Evolutionary conservation across 1,284 basidiomycete species (phyloP).

Genomic region (Naganishia liquefaciens): DNA sequence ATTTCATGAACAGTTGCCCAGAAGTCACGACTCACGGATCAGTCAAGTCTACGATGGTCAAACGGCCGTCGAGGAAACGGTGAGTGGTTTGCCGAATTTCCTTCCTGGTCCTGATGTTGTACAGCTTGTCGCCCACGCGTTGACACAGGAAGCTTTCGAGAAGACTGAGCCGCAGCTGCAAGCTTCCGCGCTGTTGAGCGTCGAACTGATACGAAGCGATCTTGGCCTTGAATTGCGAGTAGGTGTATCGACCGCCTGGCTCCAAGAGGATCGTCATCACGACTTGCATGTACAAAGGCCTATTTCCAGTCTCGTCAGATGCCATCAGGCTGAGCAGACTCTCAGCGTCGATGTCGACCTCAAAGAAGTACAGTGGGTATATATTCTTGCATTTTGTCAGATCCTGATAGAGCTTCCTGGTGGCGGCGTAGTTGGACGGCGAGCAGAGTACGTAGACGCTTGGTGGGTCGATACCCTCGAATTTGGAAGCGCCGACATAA

Average conservation of each 20-base stretch:
- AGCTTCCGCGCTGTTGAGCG: conserved; percentile 34
- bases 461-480: conserved; percentile 56
- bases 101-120: conserved; percentile 29
- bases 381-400: conserved; percentile 60
- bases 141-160: conserved; percentile 36
- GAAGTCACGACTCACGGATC: conserved; percentile 55
- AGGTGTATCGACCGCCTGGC: conserved; percentile 58
- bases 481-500: conserved; percentile 58
- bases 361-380: conserved; percentile 61
- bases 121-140: conserved; percentile 4
- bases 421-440: conserved; percentile 63
- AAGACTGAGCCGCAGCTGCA: conserved; percentile 36
- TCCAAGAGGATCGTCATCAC: conserved; percentile 61
- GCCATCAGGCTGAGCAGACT: conserved; percentile 70
- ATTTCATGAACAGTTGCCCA: no score
- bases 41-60: conserved; percentile 56
- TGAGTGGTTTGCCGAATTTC: conserved; percentile 22
- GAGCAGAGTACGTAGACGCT: conserved; percentile 65
- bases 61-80: conserved; percentile 35
- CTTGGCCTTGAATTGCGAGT: conserved; percentile 57
- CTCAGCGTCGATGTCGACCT: conserved; percentile 66
- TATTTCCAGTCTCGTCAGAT: conserved; percentile 61
- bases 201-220: conserved; percentile 56
- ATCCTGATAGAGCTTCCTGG: conserved; percentile 60
- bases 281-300: conserved; percentile 67